These are phyloP conservation scores for Rhodotorula babjevae DNA, from an alignment of 768 basidiomycete species.

Conservation along the genomic window DNA sequence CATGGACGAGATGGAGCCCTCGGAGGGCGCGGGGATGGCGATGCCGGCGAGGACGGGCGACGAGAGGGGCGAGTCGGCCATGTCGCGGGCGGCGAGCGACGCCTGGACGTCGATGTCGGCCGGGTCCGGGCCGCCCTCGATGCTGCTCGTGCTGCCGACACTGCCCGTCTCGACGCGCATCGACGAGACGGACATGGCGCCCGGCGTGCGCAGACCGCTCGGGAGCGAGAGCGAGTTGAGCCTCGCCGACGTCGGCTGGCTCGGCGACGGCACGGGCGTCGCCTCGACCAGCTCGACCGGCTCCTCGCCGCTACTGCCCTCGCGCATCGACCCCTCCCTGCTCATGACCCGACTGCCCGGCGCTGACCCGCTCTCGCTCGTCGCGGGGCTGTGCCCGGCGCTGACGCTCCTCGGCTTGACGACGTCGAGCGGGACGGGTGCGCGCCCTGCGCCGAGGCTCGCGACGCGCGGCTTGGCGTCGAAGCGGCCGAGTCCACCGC, in stretches of 20 bases:
- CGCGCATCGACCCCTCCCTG: background rate
- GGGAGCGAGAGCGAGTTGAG: background rate
- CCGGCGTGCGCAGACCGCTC: conserved; percentile 18
- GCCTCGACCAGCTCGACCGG: background rate
- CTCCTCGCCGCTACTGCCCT: background rate
- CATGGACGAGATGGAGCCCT: conserved; percentile 1
- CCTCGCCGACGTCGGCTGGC: background rate
- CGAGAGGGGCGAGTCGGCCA: background rate
- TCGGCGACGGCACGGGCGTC: conserved; percentile 3
- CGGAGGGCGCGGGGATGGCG: background rate
- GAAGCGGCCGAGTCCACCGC: background rate
- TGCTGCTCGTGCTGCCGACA: background rate
- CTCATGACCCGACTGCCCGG: background rate
- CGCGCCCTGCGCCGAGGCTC: conserved; percentile 30
- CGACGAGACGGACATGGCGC: conserved; percentile 25
- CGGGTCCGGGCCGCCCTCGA: conserved; percentile 10
- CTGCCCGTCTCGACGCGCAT: conserved; percentile 34
- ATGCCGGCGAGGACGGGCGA: background rate
- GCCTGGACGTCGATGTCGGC: conserved; percentile 7
- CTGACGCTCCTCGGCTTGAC: conserved; percentile 22
- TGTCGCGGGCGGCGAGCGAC: background rate
- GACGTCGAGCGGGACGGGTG: conserved; percentile 22
- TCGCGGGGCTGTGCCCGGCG: conserved; percentile 1
- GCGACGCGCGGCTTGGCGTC: conserved; percentile 20
- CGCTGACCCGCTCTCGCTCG: background rate